Conservation (phyloP, 768 basidiomycete species). For the Strobilomyces dryophilus region DNA sequence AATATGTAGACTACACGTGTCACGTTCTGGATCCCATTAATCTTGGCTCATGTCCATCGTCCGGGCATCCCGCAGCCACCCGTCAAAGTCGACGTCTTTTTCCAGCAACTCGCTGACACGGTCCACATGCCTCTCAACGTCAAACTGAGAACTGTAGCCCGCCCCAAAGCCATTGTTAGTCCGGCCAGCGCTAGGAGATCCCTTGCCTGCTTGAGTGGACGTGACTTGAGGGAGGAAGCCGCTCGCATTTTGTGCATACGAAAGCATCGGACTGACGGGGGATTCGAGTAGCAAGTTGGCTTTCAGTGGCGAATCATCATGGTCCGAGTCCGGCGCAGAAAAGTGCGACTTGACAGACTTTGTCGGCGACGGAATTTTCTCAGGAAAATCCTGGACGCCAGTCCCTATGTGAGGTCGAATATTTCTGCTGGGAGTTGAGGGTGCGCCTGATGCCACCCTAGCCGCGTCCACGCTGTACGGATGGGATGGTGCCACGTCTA, state of each 20-base stretch:
- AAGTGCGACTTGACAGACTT: constrained; percentile 34
- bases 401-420: background rate
- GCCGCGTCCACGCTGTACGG: background rate
- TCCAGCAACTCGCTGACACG: constrained; percentile 52
- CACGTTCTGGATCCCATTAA: constrained; percentile 4
- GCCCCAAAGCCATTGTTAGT: constrained; percentile 32
- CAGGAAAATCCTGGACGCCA: background rate
- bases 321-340: constrained; percentile 36
- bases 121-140: constrained; percentile 51
- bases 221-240: constrained; percentile 35
- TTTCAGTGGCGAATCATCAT: constrained; percentile 21
- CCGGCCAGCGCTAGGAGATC: constrained; percentile 9
- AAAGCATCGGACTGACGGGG: constrained; percentile 31
- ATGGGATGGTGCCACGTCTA: background rate
- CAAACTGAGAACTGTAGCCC: constrained; percentile 56
- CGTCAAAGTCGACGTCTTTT: constrained; percentile 54
- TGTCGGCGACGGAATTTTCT: constrained; percentile 27
- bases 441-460: background rate
- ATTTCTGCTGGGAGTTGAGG: constrained; percentile 3
- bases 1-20: constrained; percentile 18
- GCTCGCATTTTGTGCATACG: constrained; percentile 33
- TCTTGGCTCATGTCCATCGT: constrained; percentile 27
- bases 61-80: constrained; percentile 45
- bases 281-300: constrained; percentile 30
- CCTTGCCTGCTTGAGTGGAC: constrained; percentile 33